A percentile compares a stretch with the other conserved stretches of the same genome.
These are phyloP conservation scores for Orbilia quercus DNA, from an alignment of 2,329 filamentous ascomycete species.

Conservation along the genomic window DNA sequence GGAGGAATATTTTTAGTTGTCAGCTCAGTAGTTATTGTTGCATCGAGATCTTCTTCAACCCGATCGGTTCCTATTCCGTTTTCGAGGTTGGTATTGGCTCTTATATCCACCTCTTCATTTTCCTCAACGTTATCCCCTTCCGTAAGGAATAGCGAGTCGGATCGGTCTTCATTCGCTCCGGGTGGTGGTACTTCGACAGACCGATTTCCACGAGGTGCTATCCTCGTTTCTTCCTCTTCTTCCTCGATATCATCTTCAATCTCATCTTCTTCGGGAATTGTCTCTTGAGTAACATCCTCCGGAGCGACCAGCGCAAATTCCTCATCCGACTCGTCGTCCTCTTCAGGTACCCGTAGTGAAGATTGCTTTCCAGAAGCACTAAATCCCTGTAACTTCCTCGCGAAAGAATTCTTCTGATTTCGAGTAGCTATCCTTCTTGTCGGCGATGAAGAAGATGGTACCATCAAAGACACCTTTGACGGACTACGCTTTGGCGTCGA, in stretches of 20 bases:
- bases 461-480: slow-evolving; percentile 38
- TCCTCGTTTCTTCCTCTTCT: slow-evolving; percentile 59
- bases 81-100: slow-evolving; percentile 59
- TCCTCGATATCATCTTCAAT: slow-evolving; percentile 59
- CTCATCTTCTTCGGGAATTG: slow-evolving; percentile 25
- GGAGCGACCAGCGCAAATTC: slow-evolving; percentile 61
- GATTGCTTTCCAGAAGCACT: slow-evolving; percentile 68
- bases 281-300: slow-evolving; percentile 54
- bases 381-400: slow-evolving; percentile 66
- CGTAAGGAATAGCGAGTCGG: slow-evolving; percentile 56
- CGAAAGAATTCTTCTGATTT: slow-evolving; percentile 60
- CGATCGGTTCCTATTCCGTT: slow-evolving; percentile 65
- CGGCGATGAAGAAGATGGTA: slow-evolving; percentile 62
- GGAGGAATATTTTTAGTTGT: slow-evolving; percentile 13
- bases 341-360: slow-evolving; percentile 51
- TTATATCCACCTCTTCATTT: slow-evolving; percentile 26
- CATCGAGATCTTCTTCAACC: slow-evolving; percentile 64
- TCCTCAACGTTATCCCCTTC: slow-evolving; percentile 57
- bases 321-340: slow-evolving; percentile 60
- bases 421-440: slow-evolving; percentile 66
- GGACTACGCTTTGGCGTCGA: slow-evolving; percentile 65
- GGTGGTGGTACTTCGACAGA: slow-evolving; percentile 53
- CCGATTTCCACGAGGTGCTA: slow-evolving; percentile 18
- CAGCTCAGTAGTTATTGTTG: slow-evolving; percentile 58
- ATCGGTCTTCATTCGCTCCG: background rate